phyloP scores from a whole-genome alignment of 441 rosid genomes.

The Gossypium gossypioides region DNA sequence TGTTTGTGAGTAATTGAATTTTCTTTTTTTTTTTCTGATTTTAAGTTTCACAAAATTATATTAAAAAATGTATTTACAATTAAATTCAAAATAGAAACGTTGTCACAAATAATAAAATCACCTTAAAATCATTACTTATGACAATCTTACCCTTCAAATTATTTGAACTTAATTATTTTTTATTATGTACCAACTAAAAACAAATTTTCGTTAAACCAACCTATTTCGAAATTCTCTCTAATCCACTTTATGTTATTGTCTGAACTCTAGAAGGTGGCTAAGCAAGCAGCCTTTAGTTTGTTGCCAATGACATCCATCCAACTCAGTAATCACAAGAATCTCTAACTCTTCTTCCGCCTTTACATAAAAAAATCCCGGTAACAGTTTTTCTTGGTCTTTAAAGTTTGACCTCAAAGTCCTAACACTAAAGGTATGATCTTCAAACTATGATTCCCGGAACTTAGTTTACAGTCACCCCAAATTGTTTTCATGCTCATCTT shows the following conservation, averaged over 20 bases:
- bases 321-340: not conserved
- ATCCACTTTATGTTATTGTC: not conserved
- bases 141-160: no score
- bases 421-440: not conserved
- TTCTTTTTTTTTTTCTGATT: no score
- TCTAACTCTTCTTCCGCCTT: not conserved
- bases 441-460: not conserved
- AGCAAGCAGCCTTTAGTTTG: not conserved
- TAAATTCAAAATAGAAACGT: no score
- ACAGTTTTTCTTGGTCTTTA: not conserved
- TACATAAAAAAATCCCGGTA: not conserved
- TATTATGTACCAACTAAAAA: not conserved
- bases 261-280: not conserved
- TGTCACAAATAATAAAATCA: no score
- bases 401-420: not conserved
- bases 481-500: not conserved
- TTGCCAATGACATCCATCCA: not conserved
- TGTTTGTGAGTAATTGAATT: no score
- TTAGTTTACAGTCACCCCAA: not conserved
- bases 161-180: not conserved
- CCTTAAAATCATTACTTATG: not conserved
- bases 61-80: no score
- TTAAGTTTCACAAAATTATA: no score
- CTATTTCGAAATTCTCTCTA: not conserved
- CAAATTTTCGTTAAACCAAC: not conserved